Base-by-base conservation (phyloP, 305 asterid species). In the Lippia alba region DNA sequence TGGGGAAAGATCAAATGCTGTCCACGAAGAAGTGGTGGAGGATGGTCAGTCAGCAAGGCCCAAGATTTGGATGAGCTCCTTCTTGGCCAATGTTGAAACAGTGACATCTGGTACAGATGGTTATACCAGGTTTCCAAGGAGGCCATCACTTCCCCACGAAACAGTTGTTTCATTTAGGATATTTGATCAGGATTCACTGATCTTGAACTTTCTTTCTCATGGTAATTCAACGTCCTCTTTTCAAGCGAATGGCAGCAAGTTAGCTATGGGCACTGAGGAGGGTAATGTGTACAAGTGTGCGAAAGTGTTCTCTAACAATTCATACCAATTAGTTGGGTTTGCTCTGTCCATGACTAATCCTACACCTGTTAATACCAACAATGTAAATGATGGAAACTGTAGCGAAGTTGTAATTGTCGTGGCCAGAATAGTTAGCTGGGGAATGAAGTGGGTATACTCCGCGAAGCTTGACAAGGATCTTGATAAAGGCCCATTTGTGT, bases 361-460 rank as follows among this genome's bases (percentile, higher is more conserved):
- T 36, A 49, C 39, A 20, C 62, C 79, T 61, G 83, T 46, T 67
- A 70, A 70, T 56, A 64, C 65, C 30, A 51, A 75, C 72, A 16
- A 73, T 73, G 56, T 15, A 70, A 54, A 72, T 78, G 92, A 85
- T 79, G 85, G 61, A 61, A 79, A 71, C 56, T 41, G 67, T 65
- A 70, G 72, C 20, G 78, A 75, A 69, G 58, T 82, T 77, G 36
- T 79, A 55, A 76, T 91, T 73, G 88, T 85, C 51, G 90, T 88
- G 69, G 96, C 87, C 70, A 87, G 85, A 83, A 76, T 84, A 14
- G 67, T 79, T 74, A 80, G 83, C 79, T 83, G 91, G 90, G 99
- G 97, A 73, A 78, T 94, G 74, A 86, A 90, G 75, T 94, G 99
- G 99, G 69, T 88, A 77, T 87, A 83, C 77, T 75, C 88, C 15